Conservation (phyloP, 2,329 filamentous ascomycete species). For the Metarhizium guizhouense region DNA sequence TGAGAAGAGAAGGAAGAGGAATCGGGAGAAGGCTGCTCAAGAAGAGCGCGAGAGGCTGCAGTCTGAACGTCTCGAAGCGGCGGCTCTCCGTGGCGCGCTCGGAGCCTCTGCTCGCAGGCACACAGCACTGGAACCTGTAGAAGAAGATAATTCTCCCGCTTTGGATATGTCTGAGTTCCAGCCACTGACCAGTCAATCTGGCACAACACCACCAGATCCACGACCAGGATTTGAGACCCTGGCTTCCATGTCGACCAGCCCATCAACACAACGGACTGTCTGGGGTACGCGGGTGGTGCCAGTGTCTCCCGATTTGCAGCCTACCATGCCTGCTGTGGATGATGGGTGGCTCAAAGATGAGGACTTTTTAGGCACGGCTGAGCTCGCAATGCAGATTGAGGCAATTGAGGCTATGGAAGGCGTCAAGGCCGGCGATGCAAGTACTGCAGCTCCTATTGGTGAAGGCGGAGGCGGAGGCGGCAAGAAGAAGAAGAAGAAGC, state of each 20-base stretch:
- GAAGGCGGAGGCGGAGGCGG: slow-evolving; percentile 22
- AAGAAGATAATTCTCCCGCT: slow-evolving; percentile 27
- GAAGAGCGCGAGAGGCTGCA: slow-evolving; percentile 80
- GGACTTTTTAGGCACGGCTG: slow-evolving; percentile 55
- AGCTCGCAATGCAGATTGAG: slow-evolving; percentile 51
- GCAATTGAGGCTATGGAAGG: slow-evolving; percentile 35
- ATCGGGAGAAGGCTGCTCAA: slow-evolving; percentile 72
- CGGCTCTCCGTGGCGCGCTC: slow-evolving; percentile 49
- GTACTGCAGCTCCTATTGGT: slow-evolving; percentile 8
- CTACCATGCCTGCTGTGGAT: slow-evolving; percentile 32
- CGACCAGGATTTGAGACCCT: slow-evolving; percentile 57
- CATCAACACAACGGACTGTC: slow-evolving; percentile 67
- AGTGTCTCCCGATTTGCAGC: slow-evolving; percentile 44
- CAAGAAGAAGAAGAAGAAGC: slow-evolving; percentile 59
- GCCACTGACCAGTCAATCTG: slow-evolving; percentile 43
- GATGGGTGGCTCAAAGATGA: slow-evolving; percentile 87
- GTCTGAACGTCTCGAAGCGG: slow-evolving; percentile 71
- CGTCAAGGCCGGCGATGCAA: slow-evolving; percentile 8
- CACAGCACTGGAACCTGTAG: slow-evolving; percentile 23
- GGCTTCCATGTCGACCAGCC: slow-evolving; percentile 73
- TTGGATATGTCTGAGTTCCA: slow-evolving; percentile 56
- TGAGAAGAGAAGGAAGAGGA: slow-evolving; percentile 64
- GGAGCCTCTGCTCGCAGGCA: slow-evolving; percentile 25
- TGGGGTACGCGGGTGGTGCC: slow-evolving; percentile 79
- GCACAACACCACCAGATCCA: slow-evolving; percentile 46